Conservation (phyloP, 768 basidiomycete genomes). For the Paxillus rubicundulus region DNA sequence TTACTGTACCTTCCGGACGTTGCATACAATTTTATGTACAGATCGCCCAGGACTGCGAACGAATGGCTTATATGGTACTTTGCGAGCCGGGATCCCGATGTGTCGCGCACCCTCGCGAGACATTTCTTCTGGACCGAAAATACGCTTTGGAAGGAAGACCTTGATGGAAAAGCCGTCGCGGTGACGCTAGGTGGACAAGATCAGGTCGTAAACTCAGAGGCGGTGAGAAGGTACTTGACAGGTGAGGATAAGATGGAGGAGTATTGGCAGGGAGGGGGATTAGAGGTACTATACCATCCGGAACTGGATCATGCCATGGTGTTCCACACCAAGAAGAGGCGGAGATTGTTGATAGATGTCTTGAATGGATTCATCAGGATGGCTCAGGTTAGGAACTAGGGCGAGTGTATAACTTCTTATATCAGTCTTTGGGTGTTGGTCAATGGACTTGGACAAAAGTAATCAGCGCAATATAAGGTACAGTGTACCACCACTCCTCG, state of each 20-base stretch:
- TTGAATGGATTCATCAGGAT: slow-evolving; percentile 29
- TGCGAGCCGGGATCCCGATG: slow-evolving; percentile 59
- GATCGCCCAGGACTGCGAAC: slow-evolving; percentile 46
- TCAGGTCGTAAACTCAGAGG: slow-evolving; percentile 41
- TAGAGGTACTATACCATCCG: slow-evolving; percentile 41
- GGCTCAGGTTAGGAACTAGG: not conserved
- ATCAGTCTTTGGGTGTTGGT: too few relatives aligned
- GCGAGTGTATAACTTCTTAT: not conserved
- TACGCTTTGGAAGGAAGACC: slow-evolving; percentile 57
- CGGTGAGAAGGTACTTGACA: slow-evolving; percentile 41
- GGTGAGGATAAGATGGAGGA: slow-evolving; percentile 17
- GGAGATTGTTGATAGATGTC: slow-evolving; percentile 32
- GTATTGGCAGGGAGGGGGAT: slow-evolving; percentile 27
- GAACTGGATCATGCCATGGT: slow-evolving; percentile 43
- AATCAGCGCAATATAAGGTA: too few relatives aligned
- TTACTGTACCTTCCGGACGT: slow-evolving; percentile 61
- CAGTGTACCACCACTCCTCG: too few relatives aligned
- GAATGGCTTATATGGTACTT: slow-evolving; percentile 74
- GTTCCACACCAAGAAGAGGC: slow-evolving; percentile 29
- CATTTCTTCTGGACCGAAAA: slow-evolving; percentile 69
- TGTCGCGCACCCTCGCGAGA: slow-evolving; percentile 54
- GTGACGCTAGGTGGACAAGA: slow-evolving; percentile 41
- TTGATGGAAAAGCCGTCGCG: slow-evolving; percentile 32
- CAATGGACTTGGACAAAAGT: too few relatives aligned
- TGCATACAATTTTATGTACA: slow-evolving; percentile 66